A percentile compares a stretch with the other conserved stretches of the same genome.
phyloP scores from a whole-genome alignment of 2,329 filamentous ascomycete genomes.

The Pseudohalonectria lignicola region DNA sequence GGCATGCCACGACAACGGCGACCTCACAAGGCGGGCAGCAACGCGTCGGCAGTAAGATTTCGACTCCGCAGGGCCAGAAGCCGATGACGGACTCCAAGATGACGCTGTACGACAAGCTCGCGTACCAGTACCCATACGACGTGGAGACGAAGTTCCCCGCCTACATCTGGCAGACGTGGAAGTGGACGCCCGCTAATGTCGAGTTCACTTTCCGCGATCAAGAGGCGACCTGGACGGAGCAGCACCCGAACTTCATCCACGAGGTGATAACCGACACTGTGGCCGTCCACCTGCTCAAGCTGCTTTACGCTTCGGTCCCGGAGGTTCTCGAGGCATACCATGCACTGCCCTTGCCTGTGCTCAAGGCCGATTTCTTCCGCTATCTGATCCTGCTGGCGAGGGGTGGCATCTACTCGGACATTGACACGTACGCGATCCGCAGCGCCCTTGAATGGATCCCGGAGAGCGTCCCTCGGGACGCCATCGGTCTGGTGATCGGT shows the following conservation, averaged over 20 bases:
- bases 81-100: slow-evolving; percentile 56
- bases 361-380: slow-evolving; percentile 72
- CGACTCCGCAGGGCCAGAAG: slow-evolving; percentile 34
- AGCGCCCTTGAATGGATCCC: slow-evolving; percentile 86
- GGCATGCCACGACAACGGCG: slow-evolving; percentile 11
- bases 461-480: slow-evolving; percentile 59
- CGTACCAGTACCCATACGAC: slow-evolving; percentile 91
- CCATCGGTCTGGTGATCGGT: slow-evolving; percentile 79
- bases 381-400: slow-evolving; percentile 56
- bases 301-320: slow-evolving; percentile 76
- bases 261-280: slow-evolving; percentile 93
- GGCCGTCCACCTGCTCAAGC: slow-evolving; percentile 66
- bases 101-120: slow-evolving; percentile 69
- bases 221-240: slow-evolving; percentile 80
- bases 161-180: slow-evolving; percentile 99
- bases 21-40: slow-evolving; percentile 5
- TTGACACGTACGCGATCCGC: slow-evolving; percentile 79
- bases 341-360: slow-evolving; percentile 59
- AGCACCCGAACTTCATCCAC: slow-evolving; percentile 87
- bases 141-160: slow-evolving; percentile 81
- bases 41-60: too few relatives aligned
- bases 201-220: slow-evolving; percentile 73
- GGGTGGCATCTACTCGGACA: slow-evolving; percentile 70
- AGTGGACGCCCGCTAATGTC: slow-evolving; percentile 65
- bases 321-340: slow-evolving; percentile 70